Percentiles rank a stretch among this genome's conserved stretches.
Evolutionary conservation across 345 rosid species (phyloP).

Genomic region (Salix koriyanagi): DNA sequence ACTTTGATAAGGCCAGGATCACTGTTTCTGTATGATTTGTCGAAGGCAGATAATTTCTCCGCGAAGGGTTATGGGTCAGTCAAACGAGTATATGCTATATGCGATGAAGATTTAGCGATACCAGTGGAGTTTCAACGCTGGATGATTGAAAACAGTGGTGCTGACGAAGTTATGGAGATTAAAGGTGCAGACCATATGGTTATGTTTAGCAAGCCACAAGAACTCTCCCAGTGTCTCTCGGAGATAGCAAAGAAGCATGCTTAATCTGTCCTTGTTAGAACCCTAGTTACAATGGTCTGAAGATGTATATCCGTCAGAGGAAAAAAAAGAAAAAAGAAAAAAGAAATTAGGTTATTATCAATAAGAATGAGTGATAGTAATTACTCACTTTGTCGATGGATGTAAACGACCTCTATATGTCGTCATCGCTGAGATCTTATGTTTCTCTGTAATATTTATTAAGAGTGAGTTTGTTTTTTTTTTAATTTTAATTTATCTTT

Average conservation of each 20-base stretch:
- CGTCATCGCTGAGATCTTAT: no score
- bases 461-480: no score
- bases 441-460: no score
- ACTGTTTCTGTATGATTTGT: background rate
- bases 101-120: conserved; percentile 12
- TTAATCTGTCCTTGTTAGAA: background rate
- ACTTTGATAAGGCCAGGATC: conserved; percentile 15
- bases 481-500: no score
- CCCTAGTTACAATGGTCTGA: no score
- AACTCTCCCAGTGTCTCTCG: conserved; percentile 7
- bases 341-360: no score
- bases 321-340: no score
- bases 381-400: no score
- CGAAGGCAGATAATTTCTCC: background rate
- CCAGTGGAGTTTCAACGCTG: conserved; percentile 15
- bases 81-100: background rate
- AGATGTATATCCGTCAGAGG: no score
- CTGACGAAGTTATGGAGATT: conserved; percentile 14
- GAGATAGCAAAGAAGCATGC: conserved; percentile 8
- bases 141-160: conserved; percentile 15
- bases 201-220: conserved; percentile 17
- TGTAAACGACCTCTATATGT: no score
- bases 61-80: conserved; percentile 18
- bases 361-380: no score
- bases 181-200: conserved; percentile 17